Evolutionary conservation across 1,284 basidiomycete species (phyloP), one percentile per base, ranked within the genome.

Genomic region (Ganoderma resinaceum): DNA sequence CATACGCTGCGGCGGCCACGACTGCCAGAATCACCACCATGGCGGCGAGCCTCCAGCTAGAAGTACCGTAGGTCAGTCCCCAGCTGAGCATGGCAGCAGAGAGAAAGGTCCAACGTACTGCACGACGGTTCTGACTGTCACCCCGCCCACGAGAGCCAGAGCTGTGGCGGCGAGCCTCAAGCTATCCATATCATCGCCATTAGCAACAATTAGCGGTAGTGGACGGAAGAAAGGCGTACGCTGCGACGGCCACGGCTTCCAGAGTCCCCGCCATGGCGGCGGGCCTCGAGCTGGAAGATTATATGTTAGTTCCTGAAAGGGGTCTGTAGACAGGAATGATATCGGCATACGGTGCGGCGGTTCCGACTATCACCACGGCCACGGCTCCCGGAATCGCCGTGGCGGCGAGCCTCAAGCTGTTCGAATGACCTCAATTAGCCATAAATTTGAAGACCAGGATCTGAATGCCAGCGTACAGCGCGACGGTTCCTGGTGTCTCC

Each of bases 301-400:
- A 26, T 26, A 26, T 23, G 11, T 42, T 20, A 26, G 12, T 26
- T n/a, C 8, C 20, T 23, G 8, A n/a, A 46, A 18, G 18, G 40
- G 2, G 14, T 18, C 1, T n/a, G 23, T 3, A 9, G n/a, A 9
- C n/a, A 46, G 7, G 9, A n/a, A 20, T 23, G n/a, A 46, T 8
- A 49, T 8, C 23, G 18, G 42, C 71, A 29, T 43, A 70, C 68
- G 8, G 58, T 59, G 26, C 70, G 66, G 18, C 64, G 63, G 33
- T 38, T 53, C 29, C 64, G 59, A 53, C 68, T 70, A 37, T 67
- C 62, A 7, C 65, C 63, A 16, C 71, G 66, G n/a, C 72, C 72
- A 31, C 73, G 67, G 42, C 72, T 73, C 1, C 69, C 66, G 14
- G 73, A 74, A 57, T 74, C 71, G n/a, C 71, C 66, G 53, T 63